Base-by-base conservation (phyloP, 306 rosid genomes). In the Bauhinia variegata region DNA sequence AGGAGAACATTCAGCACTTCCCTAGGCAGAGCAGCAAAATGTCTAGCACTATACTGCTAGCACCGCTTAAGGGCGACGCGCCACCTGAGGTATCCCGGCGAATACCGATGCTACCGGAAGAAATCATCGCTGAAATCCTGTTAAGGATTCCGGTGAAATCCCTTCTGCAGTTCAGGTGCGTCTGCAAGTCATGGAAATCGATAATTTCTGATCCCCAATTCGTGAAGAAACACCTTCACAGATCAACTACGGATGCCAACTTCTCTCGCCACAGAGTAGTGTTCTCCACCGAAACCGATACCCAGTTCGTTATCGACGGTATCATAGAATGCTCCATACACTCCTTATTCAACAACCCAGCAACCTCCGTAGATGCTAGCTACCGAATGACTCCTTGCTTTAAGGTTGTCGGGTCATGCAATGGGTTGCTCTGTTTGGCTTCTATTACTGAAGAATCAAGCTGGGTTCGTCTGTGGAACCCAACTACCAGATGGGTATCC, bases 381-480 rank as follows among this genome's bases (percentile, higher is more conserved):
- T 7, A 6, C 37, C 41, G 3, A 39, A 10, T 54, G 11, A 31
- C 0, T 1, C 1, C 3, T 11, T 1, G 1, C 7, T 2, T n/a
- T 3, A 0, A 4, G 7, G 32, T 54, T 11, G 39, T 28, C 7
- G 39, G 19, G 8, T 54, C 63, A 3, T 57, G 63, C 6, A 14
- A 57, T 37, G 63, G 63, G n/a, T 13, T 57, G 19, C 12, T 57
- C 4, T 57, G 63, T 57, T 34, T 57, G 5, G 54, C 5, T 5
- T 0, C 0, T 18, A 50, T 6, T 2, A 13, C 1, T 36, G 32
- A 18, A 15, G 32, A 50, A 50, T 6, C 30, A 5, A 15, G 8
- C 0, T 11, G 7, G 63, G 11, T 19, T 30, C 28, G 14, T 2
- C 2, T 77, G 63, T 77, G 68, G 68, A 77, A 77, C 34, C 76